A percentile compares a stretch with the other conserved stretches of the same genome.
phyloP scores from a whole-genome alignment of 164 flowering plant genomes.

The Aristolochia fimbriata region DNA sequence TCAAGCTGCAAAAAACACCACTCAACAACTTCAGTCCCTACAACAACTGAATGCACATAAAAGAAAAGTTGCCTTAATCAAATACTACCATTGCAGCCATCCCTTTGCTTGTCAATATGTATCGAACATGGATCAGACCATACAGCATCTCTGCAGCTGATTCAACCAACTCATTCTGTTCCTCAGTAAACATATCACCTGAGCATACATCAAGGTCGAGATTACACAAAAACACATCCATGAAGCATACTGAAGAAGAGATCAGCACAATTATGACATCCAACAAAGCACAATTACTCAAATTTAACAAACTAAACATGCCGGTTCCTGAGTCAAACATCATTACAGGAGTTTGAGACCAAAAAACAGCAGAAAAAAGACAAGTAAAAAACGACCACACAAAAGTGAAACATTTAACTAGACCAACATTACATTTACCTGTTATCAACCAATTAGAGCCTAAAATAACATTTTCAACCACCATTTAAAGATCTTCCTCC shows the following conservation, averaged over 20 bases:
- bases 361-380: too few species aligned
- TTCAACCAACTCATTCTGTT: conserved; percentile 69
- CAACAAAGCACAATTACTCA: not conserved
- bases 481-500: too few species aligned
- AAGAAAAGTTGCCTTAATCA: not conserved
- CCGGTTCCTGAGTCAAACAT: not conserved
- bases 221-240: not conserved
- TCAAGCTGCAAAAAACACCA: conserved; percentile 47
- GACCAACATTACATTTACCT: too few species aligned
- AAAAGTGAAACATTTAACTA: too few species aligned
- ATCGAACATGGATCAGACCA: conserved; percentile 77
- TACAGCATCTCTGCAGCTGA: conserved; percentile 82
- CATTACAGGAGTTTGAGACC: too few species aligned
- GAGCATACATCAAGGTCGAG: not conserved
- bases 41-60: not conserved
- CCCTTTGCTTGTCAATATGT: conserved; percentile 68
- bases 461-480: too few species aligned
- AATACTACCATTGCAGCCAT: conserved; percentile 62
- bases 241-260: too few species aligned
- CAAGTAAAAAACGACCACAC: too few species aligned
- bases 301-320: not conserved
- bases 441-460: too few species aligned
- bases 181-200: conserved; percentile 71
- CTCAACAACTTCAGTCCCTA: conserved; percentile 1
- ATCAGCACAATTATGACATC: too few species aligned